A percentile compares a stretch with the other conserved stretches of the same genome.
phyloP scores from a whole-genome alignment of 2,329 filamentous ascomycete genomes.

The Nemania sp. region DNA sequence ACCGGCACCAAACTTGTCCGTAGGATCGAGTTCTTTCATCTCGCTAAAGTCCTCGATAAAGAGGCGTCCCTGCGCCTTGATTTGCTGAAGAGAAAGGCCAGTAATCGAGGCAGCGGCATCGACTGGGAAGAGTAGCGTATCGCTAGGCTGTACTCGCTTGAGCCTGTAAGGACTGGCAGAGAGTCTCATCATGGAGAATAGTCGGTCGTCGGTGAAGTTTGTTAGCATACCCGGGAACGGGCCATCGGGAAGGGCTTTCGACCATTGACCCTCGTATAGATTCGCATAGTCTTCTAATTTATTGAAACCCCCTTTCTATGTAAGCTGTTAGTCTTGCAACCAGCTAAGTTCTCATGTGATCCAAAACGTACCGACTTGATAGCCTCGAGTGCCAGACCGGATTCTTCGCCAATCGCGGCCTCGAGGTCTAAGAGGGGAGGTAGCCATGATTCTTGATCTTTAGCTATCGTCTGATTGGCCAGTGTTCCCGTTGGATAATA shows the following conservation, averaged over 20 bases:
- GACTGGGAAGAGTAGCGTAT: slow-evolving; percentile 46
- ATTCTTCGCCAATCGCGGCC: slow-evolving; percentile 3
- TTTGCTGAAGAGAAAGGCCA: slow-evolving; percentile 38
- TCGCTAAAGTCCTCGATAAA: slow-evolving; percentile 50
- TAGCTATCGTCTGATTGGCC: slow-evolving; percentile 26
- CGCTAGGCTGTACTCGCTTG: slow-evolving; percentile 40
- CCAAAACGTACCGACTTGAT: slow-evolving; percentile 17
- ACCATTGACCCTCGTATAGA: slow-evolving; percentile 50
- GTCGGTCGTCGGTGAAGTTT: slow-evolving; percentile 52
- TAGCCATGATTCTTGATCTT: slow-evolving; percentile 21
- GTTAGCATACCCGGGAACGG: slow-evolving; percentile 44
- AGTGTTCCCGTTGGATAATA: slow-evolving; percentile 22
- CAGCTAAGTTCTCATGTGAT: background rate
- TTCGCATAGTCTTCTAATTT: slow-evolving; percentile 45
- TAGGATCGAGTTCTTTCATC: slow-evolving; percentile 37
- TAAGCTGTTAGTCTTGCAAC: slow-evolving; percentile 3
- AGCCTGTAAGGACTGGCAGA: slow-evolving; percentile 48
- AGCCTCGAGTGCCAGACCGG: slow-evolving; percentile 4
- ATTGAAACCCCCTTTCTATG: slow-evolving; percentile 18
- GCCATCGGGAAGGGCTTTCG: slow-evolving; percentile 43
- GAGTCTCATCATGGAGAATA: slow-evolving; percentile 54
- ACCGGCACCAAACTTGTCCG: slow-evolving; percentile 44
- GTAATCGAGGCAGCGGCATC: slow-evolving; percentile 42
- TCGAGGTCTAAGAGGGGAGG: slow-evolving; percentile 14
- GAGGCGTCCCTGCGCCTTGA: slow-evolving; percentile 45